Evolutionary conservation across 371 early-diverging fungal species (phyloP).

Genomic region (Mucor velutinosus): DNA sequence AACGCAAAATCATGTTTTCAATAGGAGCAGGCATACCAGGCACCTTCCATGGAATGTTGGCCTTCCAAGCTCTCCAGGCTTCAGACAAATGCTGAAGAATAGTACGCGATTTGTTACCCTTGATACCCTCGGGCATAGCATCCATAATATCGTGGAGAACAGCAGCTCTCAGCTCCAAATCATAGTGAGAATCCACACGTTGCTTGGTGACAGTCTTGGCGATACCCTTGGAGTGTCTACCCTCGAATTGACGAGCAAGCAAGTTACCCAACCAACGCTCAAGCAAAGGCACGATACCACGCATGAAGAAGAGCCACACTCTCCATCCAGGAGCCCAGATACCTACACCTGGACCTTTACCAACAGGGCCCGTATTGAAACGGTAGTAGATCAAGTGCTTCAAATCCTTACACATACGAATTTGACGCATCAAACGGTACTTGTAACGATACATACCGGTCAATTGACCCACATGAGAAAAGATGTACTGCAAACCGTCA

Average conservation of each 20-base stretch:
- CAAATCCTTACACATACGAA: conserved; percentile 95
- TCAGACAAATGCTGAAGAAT: conserved; percentile 97
- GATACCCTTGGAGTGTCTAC: conserved; percentile 95
- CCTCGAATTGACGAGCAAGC: conserved; percentile 98
- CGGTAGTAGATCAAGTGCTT: conserved; percentile 94
- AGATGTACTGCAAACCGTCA: conserved; percentile 97
- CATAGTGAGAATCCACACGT: conserved; percentile 97
- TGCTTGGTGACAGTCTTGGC: conserved; percentile 99
- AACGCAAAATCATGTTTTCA: conserved; percentile 98
- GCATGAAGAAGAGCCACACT: conserved; percentile 99
- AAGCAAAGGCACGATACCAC: conserved; percentile 97
- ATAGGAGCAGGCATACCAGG: conserved; percentile 97
- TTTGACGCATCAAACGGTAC: conserved; percentile 98
- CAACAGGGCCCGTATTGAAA: conserved; percentile 97
- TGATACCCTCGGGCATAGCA: conserved; percentile 98
- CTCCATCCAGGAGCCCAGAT: conserved; percentile 99
- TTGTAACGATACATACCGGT: conserved; percentile 99
- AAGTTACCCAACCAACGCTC: conserved; percentile 98
- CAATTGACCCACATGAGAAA: conserved; percentile 98
- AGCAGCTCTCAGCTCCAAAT: conserved; percentile 95
- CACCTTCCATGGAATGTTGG: conserved; percentile 99
- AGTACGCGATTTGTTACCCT: conserved; percentile 93
- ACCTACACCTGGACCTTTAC: conserved; percentile 97
- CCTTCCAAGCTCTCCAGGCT: conserved; percentile 99
- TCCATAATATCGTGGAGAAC: conserved; percentile 97